phyloP scores from a whole-genome alignment of 2,329 filamentous ascomycete genomes.

The Ceratocystis harringtonii region DNA sequence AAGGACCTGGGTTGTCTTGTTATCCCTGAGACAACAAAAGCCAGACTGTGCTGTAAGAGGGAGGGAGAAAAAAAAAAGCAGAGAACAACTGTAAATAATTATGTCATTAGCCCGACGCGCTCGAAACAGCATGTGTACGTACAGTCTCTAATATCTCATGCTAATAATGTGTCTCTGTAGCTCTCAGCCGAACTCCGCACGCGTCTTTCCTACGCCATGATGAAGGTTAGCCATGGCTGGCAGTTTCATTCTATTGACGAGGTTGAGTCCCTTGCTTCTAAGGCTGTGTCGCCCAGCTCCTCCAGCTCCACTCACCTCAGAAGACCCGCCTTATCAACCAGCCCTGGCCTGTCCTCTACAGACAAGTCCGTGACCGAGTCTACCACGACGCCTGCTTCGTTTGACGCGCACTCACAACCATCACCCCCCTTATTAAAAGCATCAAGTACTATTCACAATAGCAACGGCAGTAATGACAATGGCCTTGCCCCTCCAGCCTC shows the following conservation, averaged over 20 bases:
- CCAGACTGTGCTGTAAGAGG: not conserved
- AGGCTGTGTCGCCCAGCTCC: conserved; percentile 47
- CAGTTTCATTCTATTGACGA: conserved; percentile 64
- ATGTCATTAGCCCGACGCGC: not conserved
- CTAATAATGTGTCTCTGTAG: conserved; percentile 29
- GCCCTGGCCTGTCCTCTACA: conserved; percentile 26
- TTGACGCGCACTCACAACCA: conserved; percentile 14
- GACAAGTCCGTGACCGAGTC: conserved; percentile 9
- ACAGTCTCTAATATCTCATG: not conserved
- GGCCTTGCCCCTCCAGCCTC: conserved; percentile 39
- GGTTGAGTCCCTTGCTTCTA: conserved; percentile 59
- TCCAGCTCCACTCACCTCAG: conserved; percentile 41
- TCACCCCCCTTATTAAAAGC: conserved; percentile 1
- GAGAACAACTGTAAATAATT: not conserved
- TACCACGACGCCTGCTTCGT: conserved; percentile 7
- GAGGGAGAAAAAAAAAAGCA: not conserved
- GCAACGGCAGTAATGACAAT: not conserved
- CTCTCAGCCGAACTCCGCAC: conserved; percentile 66
- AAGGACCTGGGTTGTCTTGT: not conserved
- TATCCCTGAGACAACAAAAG: not conserved
- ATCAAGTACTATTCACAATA: not conserved
- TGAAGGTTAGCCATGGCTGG: conserved; percentile 85
- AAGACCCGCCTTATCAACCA: conserved; percentile 37
- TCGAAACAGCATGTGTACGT: not conserved
- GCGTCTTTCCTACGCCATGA: conserved; percentile 80